A percentile compares a stretch with the other conserved stretches of the same genome.
phyloP scores from a whole-genome alignment of 345 rosid species.

The Citrus inodora region DNA sequence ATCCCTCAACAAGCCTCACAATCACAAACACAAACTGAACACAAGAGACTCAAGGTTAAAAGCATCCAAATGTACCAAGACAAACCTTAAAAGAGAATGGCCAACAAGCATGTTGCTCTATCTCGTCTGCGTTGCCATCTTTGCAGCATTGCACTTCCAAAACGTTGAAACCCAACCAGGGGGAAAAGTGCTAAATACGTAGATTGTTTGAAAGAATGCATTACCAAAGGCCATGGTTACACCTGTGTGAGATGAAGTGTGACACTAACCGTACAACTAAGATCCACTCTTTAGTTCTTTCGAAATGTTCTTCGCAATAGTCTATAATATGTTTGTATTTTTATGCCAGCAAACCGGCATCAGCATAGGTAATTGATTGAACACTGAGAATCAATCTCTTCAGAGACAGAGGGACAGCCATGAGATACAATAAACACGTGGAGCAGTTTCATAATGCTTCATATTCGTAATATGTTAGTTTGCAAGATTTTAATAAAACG shows the following conservation, averaged over 20 bases:
- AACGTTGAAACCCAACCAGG: not conserved
- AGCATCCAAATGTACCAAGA: not conserved
- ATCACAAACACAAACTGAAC: not conserved
- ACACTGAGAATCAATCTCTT: not conserved
- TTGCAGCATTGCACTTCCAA: not conserved
- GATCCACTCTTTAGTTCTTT: not conserved
- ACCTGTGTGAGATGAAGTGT: conserved; percentile 37
- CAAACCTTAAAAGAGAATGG: conserved; percentile 15
- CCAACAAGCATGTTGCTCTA: conserved; percentile 27
- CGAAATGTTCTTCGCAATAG: not conserved
- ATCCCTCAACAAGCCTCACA: not conserved
- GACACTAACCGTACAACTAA: conserved; percentile 23
- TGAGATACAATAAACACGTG: not conserved
- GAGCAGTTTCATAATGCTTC: not conserved
- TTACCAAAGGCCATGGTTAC: conserved; percentile 8
- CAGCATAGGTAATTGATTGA: not conserved
- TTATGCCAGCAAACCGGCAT: not conserved
- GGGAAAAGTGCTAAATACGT: not conserved
- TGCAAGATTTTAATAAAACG: not conserved
- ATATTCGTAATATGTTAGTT: not conserved
- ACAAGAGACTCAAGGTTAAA: not conserved
- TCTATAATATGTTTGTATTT: not conserved
- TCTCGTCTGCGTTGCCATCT: conserved; percentile 28
- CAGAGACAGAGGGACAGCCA: not conserved
- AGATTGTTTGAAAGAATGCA: conserved; percentile 19